These are phyloP conservation scores for Solanum infundibuliforme DNA, from an alignment of 257 asterid species.

Conservation along the genomic window DNA sequence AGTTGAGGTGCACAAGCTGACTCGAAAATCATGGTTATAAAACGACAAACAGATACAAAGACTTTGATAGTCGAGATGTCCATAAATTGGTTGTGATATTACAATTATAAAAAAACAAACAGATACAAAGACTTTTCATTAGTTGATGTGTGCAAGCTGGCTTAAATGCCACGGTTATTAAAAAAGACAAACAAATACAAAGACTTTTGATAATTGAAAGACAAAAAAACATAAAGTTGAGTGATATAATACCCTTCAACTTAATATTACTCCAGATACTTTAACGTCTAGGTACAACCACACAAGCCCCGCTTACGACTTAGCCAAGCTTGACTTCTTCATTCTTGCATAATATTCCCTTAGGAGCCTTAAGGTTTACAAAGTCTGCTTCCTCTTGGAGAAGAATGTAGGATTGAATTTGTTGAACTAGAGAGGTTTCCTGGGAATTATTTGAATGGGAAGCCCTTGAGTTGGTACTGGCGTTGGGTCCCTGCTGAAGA, in stretches of 20 bases:
- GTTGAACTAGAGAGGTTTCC: background rate
- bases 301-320: too few relatives aligned
- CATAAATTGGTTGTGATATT: background rate
- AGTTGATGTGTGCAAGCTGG: background rate
- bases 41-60: background rate
- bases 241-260: background rate
- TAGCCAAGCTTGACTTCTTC: too few relatives aligned
- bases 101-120: too few relatives aligned
- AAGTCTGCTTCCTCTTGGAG: background rate
- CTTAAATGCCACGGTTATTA: background rate
- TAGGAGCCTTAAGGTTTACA: background rate
- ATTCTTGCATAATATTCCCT: background rate
- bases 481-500: conserved; percentile 39
- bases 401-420: background rate
- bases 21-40: background rate
- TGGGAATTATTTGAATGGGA: conserved; percentile 34
- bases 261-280: too few relatives aligned
- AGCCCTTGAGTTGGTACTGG: conserved; percentile 56
- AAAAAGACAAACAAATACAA: too few relatives aligned
- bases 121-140: background rate
- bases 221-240: background rate
- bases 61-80: background rate
- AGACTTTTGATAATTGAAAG: background rate
- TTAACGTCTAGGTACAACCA: too few relatives aligned
- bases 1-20: background rate